These are phyloP conservation scores for Albizia julibrissin DNA, from an alignment of 306 rosid species.

Conservation along the genomic window DNA sequence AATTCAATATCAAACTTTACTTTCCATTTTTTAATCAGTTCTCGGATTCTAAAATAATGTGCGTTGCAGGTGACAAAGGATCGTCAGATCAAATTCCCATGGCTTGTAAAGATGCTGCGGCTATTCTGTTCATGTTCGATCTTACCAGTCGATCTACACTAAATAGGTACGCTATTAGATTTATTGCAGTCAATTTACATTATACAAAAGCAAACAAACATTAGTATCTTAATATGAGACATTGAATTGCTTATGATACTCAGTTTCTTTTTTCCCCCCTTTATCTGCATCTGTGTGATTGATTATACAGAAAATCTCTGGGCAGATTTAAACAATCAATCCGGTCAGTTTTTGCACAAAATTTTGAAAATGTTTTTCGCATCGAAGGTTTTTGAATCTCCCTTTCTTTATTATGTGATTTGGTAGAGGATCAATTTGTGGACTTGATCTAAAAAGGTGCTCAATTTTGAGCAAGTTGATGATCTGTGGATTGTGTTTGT, in stretches of 20 bases:
- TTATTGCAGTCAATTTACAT: neutral
- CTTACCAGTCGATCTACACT: slow-evolving; percentile 90
- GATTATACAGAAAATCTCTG: neutral
- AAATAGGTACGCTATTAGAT: slow-evolving; percentile 46
- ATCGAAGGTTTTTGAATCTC: neutral
- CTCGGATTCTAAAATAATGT: neutral
- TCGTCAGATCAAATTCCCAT: slow-evolving; percentile 78
- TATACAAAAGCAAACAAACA: neutral
- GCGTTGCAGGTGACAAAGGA: slow-evolving; percentile 57
- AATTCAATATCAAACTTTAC: slow-evolving; percentile 1
- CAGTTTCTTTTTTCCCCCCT: too few relatives aligned
- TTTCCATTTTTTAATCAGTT: slow-evolving; percentile 1
- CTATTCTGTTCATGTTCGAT: slow-evolving; percentile 92
- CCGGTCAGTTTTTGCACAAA: neutral
- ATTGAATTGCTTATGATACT: neutral
- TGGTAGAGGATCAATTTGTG: neutral
- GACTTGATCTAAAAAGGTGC: neutral
- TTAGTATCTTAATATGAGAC: neutral
- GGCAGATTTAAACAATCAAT: neutral
- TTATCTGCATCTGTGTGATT: neutral
- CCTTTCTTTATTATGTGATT: neutral
- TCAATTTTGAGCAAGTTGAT: neutral
- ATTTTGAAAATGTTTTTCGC: neutral
- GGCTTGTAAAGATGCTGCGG: slow-evolving; percentile 97
- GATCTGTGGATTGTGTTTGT: neutral